These are phyloP conservation scores for Phoma sp. DNA, from an alignment of 2,329 filamentous ascomycete genomes.

Conservation along the genomic window DNA sequence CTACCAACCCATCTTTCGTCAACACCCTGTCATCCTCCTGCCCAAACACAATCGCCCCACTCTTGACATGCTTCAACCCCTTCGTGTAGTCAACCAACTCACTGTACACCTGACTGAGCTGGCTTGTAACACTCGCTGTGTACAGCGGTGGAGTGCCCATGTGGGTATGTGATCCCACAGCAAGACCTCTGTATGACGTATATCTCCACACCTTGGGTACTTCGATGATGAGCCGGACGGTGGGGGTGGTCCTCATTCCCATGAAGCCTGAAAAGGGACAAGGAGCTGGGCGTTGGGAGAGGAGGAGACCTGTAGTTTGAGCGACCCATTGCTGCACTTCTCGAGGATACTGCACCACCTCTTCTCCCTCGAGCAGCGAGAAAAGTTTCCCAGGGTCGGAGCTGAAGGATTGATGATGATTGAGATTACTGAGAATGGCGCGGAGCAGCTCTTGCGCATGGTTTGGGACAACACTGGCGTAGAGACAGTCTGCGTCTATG, in stretches of 20 bases:
- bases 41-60: constrained; percentile 14
- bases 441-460: neutral
- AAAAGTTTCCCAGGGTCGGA: too few relatives aligned
- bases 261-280: constrained; percentile 12
- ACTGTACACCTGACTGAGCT: neutral
- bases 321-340: constrained; percentile 3
- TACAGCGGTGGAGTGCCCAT: neutral
- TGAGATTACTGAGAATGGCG: neutral
- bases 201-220: constrained; percentile 2
- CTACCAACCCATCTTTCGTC: neutral
- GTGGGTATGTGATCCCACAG: neutral
- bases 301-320: constrained; percentile 4
- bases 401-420: neutral
- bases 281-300: constrained; percentile 2
- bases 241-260: constrained; percentile 1
- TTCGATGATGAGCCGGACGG: constrained; percentile 7
- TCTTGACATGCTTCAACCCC: neutral
- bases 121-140: constrained; percentile 4
- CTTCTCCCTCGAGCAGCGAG: neutral
- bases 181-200: neutral
- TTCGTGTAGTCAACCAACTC: neutral
- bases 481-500: constrained; percentile 4
- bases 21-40: constrained; percentile 7
- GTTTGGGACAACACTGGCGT: neutral
- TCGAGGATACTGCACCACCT: neutral